A percentile compares a stretch with the other conserved stretches of the same genome.
phyloP scores from a whole-genome alignment of 139 green algal genomes.

The Gonium pectorale region DNA sequence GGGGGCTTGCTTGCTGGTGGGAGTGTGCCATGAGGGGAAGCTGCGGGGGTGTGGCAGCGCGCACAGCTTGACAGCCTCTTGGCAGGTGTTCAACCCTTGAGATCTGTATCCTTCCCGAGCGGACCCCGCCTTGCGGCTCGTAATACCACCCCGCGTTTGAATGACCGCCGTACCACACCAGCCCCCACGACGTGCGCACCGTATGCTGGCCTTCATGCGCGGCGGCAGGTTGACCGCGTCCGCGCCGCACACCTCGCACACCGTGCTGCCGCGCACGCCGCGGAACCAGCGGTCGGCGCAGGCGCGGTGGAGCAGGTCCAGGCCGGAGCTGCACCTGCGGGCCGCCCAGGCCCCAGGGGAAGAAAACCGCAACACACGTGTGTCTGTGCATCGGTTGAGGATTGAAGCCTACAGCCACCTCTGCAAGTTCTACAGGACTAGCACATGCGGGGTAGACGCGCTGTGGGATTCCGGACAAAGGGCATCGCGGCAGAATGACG shows the following conservation, averaged over 20 bases:
- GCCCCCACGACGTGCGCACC: background rate
- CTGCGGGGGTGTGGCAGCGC: background rate
- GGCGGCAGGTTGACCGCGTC: conserved; percentile 9
- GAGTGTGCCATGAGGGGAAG: background rate
- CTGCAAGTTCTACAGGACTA: no score
- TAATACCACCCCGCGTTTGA: no score
- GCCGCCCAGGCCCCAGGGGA: background rate
- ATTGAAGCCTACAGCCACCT: no score
- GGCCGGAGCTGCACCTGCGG: conserved; percentile 23
- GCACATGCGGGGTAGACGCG: background rate
- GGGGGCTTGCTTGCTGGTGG: background rate
- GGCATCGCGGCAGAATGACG: background rate
- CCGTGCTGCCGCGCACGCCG: conserved; percentile 10
- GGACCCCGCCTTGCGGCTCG: no score
- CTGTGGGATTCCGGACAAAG: background rate
- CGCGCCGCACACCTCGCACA: conserved; percentile 43
- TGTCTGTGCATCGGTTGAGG: no score
- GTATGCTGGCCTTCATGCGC: conserved; percentile 20
- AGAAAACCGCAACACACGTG: background rate
- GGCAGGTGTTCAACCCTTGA: no score
- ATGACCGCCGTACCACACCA: background rate
- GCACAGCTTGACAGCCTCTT: background rate
- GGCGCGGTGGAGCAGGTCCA: conserved; percentile 35
- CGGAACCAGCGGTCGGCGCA: conserved; percentile 46
- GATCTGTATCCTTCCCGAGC: no score